Conservation (phyloP, 805 yeast species). For the Wickerhamomyces alni region DNA sequence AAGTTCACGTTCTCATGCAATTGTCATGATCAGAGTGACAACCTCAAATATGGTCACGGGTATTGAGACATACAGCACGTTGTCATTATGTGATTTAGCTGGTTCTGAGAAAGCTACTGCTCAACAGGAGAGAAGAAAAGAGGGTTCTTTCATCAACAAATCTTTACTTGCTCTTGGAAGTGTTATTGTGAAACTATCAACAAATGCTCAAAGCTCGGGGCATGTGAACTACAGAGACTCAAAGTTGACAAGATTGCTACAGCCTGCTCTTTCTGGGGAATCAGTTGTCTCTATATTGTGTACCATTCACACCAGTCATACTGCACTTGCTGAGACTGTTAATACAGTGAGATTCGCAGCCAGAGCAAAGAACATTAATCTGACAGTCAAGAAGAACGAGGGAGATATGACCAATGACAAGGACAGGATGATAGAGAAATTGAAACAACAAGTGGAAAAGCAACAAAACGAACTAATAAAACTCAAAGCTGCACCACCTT, state of each 20-base stretch:
- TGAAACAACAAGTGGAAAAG: conserved; percentile 53
- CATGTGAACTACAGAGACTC: conserved; percentile 94
- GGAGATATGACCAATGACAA: conserved; percentile 32
- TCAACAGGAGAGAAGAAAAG: conserved; percentile 73
- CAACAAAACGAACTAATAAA: conserved; percentile 48
- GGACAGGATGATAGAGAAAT: conserved; percentile 47
- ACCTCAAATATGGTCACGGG: conserved; percentile 36
- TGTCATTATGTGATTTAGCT: conserved; percentile 90
- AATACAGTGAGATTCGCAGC: conserved; percentile 91
- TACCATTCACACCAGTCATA: conserved; percentile 66
- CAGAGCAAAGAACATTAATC: conserved; percentile 79
- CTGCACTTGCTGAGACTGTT: conserved; percentile 67
- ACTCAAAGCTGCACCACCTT: conserved; percentile 21
- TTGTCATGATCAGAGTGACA: conserved; percentile 61
- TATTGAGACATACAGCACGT: conserved; percentile 43
- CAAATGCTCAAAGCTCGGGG: conserved; percentile 31
- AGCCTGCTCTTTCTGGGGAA: conserved; percentile 87
- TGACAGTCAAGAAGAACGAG: conserved; percentile 56
- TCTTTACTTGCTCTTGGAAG: conserved; percentile 86
- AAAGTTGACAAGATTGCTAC: conserved; percentile 81
- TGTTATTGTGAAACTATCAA: conserved; percentile 70
- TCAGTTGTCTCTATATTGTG: conserved; percentile 82
- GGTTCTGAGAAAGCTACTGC: conserved; percentile 86
- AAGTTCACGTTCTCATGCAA: conserved; percentile 89
- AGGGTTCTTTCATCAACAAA: conserved; percentile 89